Evolutionary conservation across 805 yeast species (phyloP).

Genomic region (Debaryomyces tyrocola): DNA sequence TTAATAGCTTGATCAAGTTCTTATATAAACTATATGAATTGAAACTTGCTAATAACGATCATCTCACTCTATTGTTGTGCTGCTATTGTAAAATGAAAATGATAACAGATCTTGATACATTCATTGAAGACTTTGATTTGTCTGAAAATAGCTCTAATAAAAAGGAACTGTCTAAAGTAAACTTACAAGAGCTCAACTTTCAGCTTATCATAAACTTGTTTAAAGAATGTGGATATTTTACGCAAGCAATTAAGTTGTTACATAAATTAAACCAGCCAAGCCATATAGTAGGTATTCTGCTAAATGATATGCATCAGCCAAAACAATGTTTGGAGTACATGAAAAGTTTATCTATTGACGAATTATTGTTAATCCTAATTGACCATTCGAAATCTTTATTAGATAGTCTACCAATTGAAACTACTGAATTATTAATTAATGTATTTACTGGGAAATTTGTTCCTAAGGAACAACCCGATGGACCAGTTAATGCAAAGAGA

Average conservation of each 20-base stretch:
- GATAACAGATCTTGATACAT: slow-evolving; percentile 54
- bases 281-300: slow-evolving; percentile 70
- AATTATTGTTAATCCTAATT: slow-evolving; percentile 67
- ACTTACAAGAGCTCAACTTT: slow-evolving; percentile 55
- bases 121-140: slow-evolving; percentile 46
- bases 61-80: slow-evolving; percentile 74
- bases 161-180: not conserved
- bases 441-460: slow-evolving; percentile 84
- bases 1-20: slow-evolving; percentile 60
- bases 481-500: slow-evolving; percentile 4
- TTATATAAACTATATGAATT: slow-evolving; percentile 58
- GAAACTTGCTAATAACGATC: slow-evolving; percentile 68
- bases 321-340: slow-evolving; percentile 63
- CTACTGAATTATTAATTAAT: slow-evolving; percentile 78
- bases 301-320: slow-evolving; percentile 64
- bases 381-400: slow-evolving; percentile 66
- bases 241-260: slow-evolving; percentile 69
- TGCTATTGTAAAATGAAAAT: slow-evolving; percentile 76
- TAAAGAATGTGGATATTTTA: slow-evolving; percentile 66
- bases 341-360: slow-evolving; percentile 70
- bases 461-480: slow-evolving; percentile 31
- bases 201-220: slow-evolving; percentile 67
- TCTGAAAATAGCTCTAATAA: slow-evolving; percentile 4
- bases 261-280: slow-evolving; percentile 71
- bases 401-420: slow-evolving; percentile 70